Evolutionary conservation across 2,329 filamentous ascomycete genomes (phyloP).

Genomic region (Diaporthe capsici): DNA sequence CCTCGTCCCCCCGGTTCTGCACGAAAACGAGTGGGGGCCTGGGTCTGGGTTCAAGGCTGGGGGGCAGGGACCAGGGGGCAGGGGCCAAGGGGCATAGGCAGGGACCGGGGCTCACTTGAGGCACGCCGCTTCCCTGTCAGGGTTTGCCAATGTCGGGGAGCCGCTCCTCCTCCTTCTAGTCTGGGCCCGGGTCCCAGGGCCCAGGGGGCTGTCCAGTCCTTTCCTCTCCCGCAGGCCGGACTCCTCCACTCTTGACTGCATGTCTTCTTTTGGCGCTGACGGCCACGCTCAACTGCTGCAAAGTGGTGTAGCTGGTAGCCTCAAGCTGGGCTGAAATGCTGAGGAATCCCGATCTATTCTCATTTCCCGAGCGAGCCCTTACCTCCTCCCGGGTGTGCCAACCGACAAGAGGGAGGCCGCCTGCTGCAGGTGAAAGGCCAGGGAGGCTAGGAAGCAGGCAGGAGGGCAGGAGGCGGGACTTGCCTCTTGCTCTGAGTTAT

Average conservation of each 20-base stretch:
- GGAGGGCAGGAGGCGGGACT: background rate
- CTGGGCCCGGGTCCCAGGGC: constrained; percentile 12
- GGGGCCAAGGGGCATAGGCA: background rate
- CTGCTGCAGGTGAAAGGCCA: background rate
- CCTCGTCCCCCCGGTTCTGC: constrained; percentile 33
- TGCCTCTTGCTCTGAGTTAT: background rate
- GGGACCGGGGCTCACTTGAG: background rate
- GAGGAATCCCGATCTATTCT: constrained; percentile 12
- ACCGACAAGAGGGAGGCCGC: background rate
- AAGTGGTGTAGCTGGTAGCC: background rate
- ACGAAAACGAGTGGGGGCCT: constrained; percentile 28
- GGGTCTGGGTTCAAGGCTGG: constrained; percentile 20
- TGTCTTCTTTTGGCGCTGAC: constrained; percentile 32
- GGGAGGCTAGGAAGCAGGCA: background rate
- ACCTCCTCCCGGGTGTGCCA: background rate
- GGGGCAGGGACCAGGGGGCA: background rate
- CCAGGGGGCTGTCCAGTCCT: constrained; percentile 24
- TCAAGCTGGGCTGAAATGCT: background rate
- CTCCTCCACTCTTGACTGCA: constrained; percentile 42
- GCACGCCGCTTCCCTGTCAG: constrained; percentile 21
- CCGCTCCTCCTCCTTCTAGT: constrained; percentile 23
- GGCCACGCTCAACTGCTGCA: background rate
- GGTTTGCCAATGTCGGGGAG: constrained; percentile 19
- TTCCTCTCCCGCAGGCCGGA: constrained; percentile 29
- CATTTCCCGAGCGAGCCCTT: background rate